These are phyloP conservation scores for Ustilago bromivora DNA, from an alignment of 1,284 basidiomycete species.

Conservation along the genomic window DNA sequence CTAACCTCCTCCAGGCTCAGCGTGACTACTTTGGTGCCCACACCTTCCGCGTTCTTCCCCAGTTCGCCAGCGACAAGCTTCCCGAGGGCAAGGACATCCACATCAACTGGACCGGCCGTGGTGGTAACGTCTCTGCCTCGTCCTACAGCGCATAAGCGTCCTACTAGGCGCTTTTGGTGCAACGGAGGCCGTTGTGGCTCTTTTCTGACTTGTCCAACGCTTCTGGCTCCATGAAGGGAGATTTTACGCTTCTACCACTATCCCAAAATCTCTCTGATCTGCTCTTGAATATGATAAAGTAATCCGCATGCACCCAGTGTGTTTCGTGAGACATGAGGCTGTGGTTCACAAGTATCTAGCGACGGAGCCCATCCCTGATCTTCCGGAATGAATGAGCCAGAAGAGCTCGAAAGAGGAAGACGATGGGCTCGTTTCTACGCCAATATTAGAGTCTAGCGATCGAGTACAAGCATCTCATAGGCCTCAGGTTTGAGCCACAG, in stretches of 20 bases:
- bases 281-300: constrained; percentile 12
- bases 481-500: no score
- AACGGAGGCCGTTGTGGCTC: background rate
- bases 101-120: constrained; percentile 84
- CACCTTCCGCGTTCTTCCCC: constrained; percentile 63
- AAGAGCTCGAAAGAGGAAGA: no score
- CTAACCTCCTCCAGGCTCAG: constrained; percentile 92
- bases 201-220: background rate
- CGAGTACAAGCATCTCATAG: no score
- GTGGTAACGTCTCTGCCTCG: constrained; percentile 90
- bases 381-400: no score
- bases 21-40: constrained; percentile 72
- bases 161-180: background rate
- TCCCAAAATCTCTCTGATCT: constrained; percentile 18
- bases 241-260: constrained; percentile 9
- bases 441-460: no score
- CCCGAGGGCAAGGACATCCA: constrained; percentile 82
- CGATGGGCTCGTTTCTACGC: no score
- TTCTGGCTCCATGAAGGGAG: constrained; percentile 12
- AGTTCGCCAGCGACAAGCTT: constrained; percentile 57
- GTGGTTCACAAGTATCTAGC: no score
- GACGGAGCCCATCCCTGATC: no score
- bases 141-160: constrained; percentile 84
- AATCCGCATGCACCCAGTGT: constrained; percentile 2
- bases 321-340: no score